Conservation (phyloP, 495 filamentous ascomycete species). For the Penicillium salamii region DNA sequence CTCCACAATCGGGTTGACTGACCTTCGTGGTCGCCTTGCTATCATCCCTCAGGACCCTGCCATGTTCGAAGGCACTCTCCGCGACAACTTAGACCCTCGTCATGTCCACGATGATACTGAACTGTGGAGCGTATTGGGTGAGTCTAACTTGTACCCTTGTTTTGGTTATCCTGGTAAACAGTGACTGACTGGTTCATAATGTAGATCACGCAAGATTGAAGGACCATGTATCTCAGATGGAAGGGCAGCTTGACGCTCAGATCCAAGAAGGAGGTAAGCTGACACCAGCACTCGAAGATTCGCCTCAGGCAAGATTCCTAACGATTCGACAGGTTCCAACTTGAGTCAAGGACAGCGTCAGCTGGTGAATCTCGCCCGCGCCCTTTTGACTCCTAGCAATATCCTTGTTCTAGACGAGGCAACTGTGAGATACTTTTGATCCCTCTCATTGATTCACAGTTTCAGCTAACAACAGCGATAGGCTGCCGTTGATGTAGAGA, state of each 20-base stretch:
- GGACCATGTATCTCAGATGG: slow-evolving; percentile 85
- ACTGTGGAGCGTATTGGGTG: slow-evolving; percentile 94
- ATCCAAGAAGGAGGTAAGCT: slow-evolving; percentile 90
- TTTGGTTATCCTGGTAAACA: not conserved
- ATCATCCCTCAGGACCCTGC: slow-evolving; percentile 99
- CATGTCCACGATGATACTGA: slow-evolving; percentile 97
- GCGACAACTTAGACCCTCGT: slow-evolving; percentile 94
- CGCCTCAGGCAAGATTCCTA: slow-evolving; percentile 3
- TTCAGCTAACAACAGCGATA: slow-evolving; percentile 26
- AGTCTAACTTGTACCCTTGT: slow-evolving; percentile 31
- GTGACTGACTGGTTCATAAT: slow-evolving; percentile 17
- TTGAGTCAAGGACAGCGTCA: slow-evolving; percentile 71
- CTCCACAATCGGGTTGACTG: slow-evolving; percentile 82
- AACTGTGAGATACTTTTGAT: slow-evolving; percentile 51
- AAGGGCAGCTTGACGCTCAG: slow-evolving; percentile 81
- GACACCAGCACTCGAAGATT: slow-evolving; percentile 1
- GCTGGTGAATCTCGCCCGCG: slow-evolving; percentile 87
- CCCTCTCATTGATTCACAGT: not conserved
- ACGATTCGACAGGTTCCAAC: slow-evolving; percentile 50
- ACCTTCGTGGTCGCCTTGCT: slow-evolving; percentile 84
- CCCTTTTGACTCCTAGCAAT: slow-evolving; percentile 91
- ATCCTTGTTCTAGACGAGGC: slow-evolving; percentile 97
- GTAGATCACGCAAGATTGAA: slow-evolving; percentile 90
- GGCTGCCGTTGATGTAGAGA: slow-evolving; percentile 94
- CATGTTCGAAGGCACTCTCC: slow-evolving; percentile 91